These are phyloP conservation scores for Pachysandra terminalis DNA, from an alignment of 164 flowering plant species.

Conservation along the genomic window DNA sequence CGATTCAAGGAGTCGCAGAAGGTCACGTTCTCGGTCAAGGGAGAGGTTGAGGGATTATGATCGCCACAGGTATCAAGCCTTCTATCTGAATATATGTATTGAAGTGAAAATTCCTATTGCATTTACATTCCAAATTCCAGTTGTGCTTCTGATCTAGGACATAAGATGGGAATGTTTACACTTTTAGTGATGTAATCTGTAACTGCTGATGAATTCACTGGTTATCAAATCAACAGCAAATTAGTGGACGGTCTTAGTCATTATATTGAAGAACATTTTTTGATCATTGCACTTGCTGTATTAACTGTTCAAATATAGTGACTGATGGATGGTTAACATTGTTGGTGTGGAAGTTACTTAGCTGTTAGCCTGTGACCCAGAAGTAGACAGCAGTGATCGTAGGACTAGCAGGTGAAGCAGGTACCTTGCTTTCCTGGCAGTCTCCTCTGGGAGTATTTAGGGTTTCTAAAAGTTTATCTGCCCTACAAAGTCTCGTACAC, in stretches of 20 bases:
- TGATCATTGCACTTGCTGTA: neutral
- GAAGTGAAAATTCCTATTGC: too few species aligned
- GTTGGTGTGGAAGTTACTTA: neutral
- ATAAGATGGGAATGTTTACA: too few species aligned
- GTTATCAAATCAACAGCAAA: too few species aligned
- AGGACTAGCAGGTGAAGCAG: neutral
- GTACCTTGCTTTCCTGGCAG: neutral
- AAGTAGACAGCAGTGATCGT: neutral
- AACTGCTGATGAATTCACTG: too few species aligned
- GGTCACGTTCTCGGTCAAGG: constrained; percentile 78
- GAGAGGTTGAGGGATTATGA: constrained; percentile 86
- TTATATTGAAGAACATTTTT: too few species aligned
- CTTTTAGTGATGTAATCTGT: neutral
- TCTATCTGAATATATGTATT: neutral
- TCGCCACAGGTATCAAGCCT: constrained; percentile 54
- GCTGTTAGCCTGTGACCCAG: neutral
- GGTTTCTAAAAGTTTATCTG: too few species aligned
- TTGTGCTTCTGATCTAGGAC: too few species aligned
- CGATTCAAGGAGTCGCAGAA: constrained; percentile 70
- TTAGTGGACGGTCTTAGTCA: too few species aligned
- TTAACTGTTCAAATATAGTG: neutral
- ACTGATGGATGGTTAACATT: neutral
- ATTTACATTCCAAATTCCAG: too few species aligned
- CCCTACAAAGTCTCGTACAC: too few species aligned
- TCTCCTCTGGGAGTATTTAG: too few species aligned